Evolutionary conservation across 495 filamentous ascomycete genomes (phyloP), one percentile per base, ranked within the genome.

Genomic region (Astrothelium macrocarpum): DNA sequence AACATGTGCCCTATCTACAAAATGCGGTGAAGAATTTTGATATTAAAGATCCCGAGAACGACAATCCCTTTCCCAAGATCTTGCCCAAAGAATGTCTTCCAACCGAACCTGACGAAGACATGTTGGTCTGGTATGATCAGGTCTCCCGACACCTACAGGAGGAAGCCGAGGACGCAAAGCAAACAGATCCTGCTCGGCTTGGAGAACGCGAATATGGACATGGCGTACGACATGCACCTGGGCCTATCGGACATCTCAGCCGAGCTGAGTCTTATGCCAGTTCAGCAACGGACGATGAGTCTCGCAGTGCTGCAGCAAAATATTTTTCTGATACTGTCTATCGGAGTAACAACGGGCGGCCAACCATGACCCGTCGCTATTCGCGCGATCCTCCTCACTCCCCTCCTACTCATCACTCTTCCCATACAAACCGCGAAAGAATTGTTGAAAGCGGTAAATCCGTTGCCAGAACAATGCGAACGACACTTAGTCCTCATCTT

Each of bases 1-100:
- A 93, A 69, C 93, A 97, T 76, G 87, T 88, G 1, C 84, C 84
- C 1, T 92, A 90, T 67, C 71, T 98, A 9, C 91, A 92, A 68
- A 86, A 84, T 67, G 90, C 95, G 0, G 86, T 95, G 11, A 80
- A 77, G 36, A 78, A 87, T 45, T 96, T 90, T 80, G 82, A 83
- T 59, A 82, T 98, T 46, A 78, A 79, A 59, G 81, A 93, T 71
- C 88, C 90, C 0, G 82, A 84, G 46, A 89, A 85, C 1, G 85
- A 86, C 0, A 73, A 80, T n/a, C 66, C 76, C 2, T 95, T 98
- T 64, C 94, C 93, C 0, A 83, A 84, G 66, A 76, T 84, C 45
- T 81, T 98, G 9, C 95, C 94, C 2, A 78, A 80, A 39, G 82
- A 85, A 23, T 84, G 86, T 0, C 91, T 98, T 63, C 94, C 94